phyloP scores from a whole-genome alignment of 2,329 filamentous ascomycete genomes.

The Penicillium sp. region DNA sequence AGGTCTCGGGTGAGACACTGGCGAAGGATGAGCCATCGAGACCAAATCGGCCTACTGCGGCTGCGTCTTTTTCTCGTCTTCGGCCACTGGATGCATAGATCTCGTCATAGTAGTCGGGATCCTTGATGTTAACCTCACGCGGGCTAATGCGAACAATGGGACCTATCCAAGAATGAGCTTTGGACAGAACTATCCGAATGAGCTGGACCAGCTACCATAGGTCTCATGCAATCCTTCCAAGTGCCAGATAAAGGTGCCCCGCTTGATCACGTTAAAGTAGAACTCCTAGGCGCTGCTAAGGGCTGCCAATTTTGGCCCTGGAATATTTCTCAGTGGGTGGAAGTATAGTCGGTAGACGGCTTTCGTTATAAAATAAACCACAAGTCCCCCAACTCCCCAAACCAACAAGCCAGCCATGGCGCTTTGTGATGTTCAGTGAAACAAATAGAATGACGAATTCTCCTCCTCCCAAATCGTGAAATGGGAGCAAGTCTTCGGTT shows the following conservation, averaged over 20 bases:
- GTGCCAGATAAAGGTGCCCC: slow-evolving; percentile 43
- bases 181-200: neutral
- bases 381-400: slow-evolving; percentile 2
- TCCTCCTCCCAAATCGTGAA: neutral
- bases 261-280: slow-evolving; percentile 43
- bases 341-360: slow-evolving; percentile 41
- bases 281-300: slow-evolving; percentile 41
- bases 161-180: slow-evolving; percentile 22
- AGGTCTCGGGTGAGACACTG: slow-evolving; percentile 27
- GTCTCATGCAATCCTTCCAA: slow-evolving; percentile 43
- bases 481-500: neutral
- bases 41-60: slow-evolving; percentile 25
- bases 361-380: slow-evolving; percentile 1
- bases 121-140: slow-evolving; percentile 43
- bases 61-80: slow-evolving; percentile 37
- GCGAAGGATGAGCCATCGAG: slow-evolving; percentile 23
- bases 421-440: neutral
- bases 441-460: neutral
- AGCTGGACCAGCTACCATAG: slow-evolving; percentile 42
- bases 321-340: slow-evolving; percentile 42
- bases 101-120: slow-evolving; percentile 42
- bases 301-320: slow-evolving; percentile 42
- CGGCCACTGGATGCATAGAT: slow-evolving; percentile 39
- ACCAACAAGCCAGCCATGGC: neutral
- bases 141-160: slow-evolving; percentile 46